Conservation (phyloP, 345 rosid species). For the Moricandia arvensis region DNA sequence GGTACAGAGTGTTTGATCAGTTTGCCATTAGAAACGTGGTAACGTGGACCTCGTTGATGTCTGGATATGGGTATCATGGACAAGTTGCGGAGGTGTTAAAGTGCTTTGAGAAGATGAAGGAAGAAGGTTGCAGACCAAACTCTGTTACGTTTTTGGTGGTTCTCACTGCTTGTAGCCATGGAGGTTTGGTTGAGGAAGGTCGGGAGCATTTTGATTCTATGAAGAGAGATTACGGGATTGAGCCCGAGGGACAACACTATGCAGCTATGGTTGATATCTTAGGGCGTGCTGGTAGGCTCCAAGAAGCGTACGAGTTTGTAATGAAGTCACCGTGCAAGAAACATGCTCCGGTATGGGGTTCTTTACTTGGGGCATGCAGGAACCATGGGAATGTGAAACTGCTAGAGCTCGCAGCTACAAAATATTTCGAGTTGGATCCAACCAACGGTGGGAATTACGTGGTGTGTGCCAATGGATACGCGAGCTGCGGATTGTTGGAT, state of each 20-base stretch:
- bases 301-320: constrained; percentile 62
- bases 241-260: constrained; percentile 59
- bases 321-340: constrained; percentile 54
- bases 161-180: constrained; percentile 74
- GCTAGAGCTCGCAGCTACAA: constrained; percentile 50
- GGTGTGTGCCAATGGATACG: constrained; percentile 62
- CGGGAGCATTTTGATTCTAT: constrained; percentile 50
- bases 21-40: constrained; percentile 38
- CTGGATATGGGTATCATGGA: constrained; percentile 63
- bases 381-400: constrained; percentile 59
- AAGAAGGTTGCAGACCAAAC: constrained; percentile 58
- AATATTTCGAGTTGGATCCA: constrained; percentile 56
- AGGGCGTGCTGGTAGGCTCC: constrained; percentile 66
- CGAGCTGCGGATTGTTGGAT: constrained; percentile 60
- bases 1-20: constrained; percentile 16
- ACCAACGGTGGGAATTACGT: constrained; percentile 66
- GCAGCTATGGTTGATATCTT: constrained; percentile 69
- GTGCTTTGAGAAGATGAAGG: constrained; percentile 58
- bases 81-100: constrained; percentile 43
- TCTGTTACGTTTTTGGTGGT: constrained; percentile 64
- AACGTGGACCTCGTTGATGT: constrained; percentile 70
- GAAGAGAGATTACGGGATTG: constrained; percentile 56
- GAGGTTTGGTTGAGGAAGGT: constrained; percentile 66
- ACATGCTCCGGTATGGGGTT: constrained; percentile 67
- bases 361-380: constrained; percentile 67